These are phyloP conservation scores for Botrytis squamosa DNA, from an alignment of 2,329 filamentous ascomycete species.

Conservation along the genomic window DNA sequence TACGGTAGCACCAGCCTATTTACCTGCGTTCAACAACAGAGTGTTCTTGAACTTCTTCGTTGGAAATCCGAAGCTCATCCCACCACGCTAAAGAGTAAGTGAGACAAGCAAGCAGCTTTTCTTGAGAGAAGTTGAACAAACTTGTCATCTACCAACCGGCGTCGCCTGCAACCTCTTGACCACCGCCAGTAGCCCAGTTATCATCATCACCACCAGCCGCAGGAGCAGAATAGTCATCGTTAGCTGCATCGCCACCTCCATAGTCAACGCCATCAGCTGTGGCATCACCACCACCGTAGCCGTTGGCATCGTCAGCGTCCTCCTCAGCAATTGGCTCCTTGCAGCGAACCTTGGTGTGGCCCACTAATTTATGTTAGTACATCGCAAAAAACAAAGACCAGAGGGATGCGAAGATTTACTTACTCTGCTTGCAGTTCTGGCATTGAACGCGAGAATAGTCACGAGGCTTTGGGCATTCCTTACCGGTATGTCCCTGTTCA, in stretches of 20 bases:
- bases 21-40: background rate
- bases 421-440: constrained; percentile 51
- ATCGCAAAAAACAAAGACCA: background rate
- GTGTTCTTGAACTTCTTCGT: background rate
- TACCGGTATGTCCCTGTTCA: constrained; percentile 52
- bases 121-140: background rate
- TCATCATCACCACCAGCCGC: constrained; percentile 14
- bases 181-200: constrained; percentile 3
- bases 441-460: constrained; percentile 59
- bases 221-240: constrained; percentile 6
- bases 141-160: constrained; percentile 10
- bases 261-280: background rate
- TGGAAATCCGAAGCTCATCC: background rate
- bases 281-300: constrained; percentile 5
- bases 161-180: background rate
- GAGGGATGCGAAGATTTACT: constrained; percentile 24
- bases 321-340: constrained; percentile 38
- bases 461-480: constrained; percentile 56
- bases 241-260: background rate
- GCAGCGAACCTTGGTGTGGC: constrained; percentile 46
- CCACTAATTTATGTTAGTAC: constrained; percentile 30
- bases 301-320: constrained; percentile 22
- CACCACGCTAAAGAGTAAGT: background rate
- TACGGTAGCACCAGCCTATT: background rate
- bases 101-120: constrained; percentile 2